Evolutionary conservation across 208 protist species (phyloP).

Genomic region (Acanthamoeba sp.): DNA sequence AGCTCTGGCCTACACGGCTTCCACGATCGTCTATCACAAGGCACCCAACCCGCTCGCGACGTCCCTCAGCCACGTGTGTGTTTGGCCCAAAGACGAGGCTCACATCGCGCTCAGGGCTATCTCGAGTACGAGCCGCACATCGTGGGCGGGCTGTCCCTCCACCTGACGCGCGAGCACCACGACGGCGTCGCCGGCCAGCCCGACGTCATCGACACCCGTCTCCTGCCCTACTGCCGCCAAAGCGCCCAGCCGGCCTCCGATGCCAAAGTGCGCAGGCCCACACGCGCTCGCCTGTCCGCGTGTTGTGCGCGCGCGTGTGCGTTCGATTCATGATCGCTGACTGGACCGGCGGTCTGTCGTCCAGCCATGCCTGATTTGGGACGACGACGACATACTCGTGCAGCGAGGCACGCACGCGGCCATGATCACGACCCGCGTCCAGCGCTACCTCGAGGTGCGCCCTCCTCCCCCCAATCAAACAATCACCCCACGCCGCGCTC

Average conservation of each 20-base stretch:
- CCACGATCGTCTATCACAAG: slow-evolving; percentile 57
- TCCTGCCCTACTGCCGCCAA: slow-evolving; percentile 22
- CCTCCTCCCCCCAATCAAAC: neutral
- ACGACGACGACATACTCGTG: slow-evolving; percentile 44
- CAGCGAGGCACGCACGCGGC: slow-evolving; percentile 5
- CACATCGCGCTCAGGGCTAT: neutral
- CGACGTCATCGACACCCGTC: slow-evolving; percentile 2
- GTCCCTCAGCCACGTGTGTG: neutral
- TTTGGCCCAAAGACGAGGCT: neutral
- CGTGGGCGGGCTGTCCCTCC: slow-evolving; percentile 1
- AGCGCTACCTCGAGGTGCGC: neutral
- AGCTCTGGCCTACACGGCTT: slow-evolving; percentile 6
- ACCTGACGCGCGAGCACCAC: slow-evolving; percentile 12
- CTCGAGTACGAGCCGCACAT: slow-evolving; percentile 55
- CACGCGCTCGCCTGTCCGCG: no score
- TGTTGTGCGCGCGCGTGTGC: no score
- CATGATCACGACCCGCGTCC: slow-evolving; percentile 27
- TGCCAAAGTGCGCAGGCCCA: neutral
- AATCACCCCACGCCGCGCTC: no score
- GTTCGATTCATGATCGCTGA: neutral
- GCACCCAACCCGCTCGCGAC: neutral
- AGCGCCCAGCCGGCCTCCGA: neutral
- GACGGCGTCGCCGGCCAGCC: neutral
- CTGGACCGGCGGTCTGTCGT: no score
- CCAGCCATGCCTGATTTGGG: slow-evolving; percentile 22